These are phyloP conservation scores for Babjeviella inositovora DNA, from an alignment of 805 yeast species.

Conservation along the genomic window DNA sequence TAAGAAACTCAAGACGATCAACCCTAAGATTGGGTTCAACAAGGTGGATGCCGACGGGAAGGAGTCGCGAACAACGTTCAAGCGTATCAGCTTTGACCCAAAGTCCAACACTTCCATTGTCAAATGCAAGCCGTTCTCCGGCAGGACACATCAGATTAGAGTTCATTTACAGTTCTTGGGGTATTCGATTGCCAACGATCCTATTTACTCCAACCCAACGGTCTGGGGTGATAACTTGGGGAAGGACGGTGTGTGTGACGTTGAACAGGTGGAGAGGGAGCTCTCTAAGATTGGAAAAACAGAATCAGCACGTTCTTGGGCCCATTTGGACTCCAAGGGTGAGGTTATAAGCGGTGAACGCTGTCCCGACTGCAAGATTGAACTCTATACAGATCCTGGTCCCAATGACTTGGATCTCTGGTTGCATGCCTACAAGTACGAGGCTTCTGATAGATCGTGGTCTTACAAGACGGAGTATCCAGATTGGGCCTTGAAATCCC, in stretches of 20 bases:
- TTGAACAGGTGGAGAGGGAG: slow-evolving; percentile 6
- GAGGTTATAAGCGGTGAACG: slow-evolving; percentile 42
- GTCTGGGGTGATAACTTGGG: slow-evolving; percentile 2
- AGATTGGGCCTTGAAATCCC: slow-evolving; percentile 60
- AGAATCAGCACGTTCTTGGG: slow-evolving; percentile 52
- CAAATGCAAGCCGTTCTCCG: slow-evolving; percentile 74
- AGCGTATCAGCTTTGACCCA: slow-evolving; percentile 53
- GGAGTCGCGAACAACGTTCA: slow-evolving; percentile 60
- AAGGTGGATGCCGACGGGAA: slow-evolving; percentile 38
- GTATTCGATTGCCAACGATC: slow-evolving; percentile 77
- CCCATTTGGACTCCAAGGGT: slow-evolving; percentile 40
- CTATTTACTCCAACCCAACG: slow-evolving; percentile 8
- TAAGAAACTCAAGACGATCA: slow-evolving; percentile 50
- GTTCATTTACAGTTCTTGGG: slow-evolving; percentile 89
- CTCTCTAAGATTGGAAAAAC: slow-evolving; percentile 61
- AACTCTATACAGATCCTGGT: slow-evolving; percentile 76
- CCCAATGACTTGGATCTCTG: slow-evolving; percentile 76
- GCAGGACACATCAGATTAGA: slow-evolving; percentile 90
- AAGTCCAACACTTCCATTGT: slow-evolving; percentile 46
- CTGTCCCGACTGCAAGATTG: slow-evolving; percentile 56
- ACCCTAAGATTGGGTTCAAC: slow-evolving; percentile 61
- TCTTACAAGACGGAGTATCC: slow-evolving; percentile 64
- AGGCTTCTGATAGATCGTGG: slow-evolving; percentile 47
- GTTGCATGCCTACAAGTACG: slow-evolving; percentile 82
- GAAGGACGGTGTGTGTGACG: slow-evolving; percentile 3